These are phyloP conservation scores for Trichophyton verrucosum DNA, from an alignment of 2,329 filamentous ascomycete species.

Conservation along the genomic window DNA sequence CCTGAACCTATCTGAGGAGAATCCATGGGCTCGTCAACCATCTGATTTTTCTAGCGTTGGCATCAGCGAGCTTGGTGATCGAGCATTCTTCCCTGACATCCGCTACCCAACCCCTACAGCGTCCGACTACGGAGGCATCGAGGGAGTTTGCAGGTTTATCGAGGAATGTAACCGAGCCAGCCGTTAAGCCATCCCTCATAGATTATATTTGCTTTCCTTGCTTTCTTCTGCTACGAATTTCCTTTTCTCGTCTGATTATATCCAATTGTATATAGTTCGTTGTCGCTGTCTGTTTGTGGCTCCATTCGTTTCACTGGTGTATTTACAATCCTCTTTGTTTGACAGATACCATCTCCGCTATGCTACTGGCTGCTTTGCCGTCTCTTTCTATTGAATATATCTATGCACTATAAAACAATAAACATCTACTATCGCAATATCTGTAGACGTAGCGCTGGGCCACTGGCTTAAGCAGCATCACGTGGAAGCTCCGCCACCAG, in stretches of 20 bases:
- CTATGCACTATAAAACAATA: too few relatives aligned
- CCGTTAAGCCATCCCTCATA: slow-evolving; percentile 15
- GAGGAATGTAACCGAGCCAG: slow-evolving; percentile 47
- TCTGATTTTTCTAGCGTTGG: slow-evolving; percentile 48
- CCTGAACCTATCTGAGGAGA: slow-evolving; percentile 34
- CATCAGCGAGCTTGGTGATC: slow-evolving; percentile 39
- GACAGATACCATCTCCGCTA: neutral
- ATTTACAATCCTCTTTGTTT: slow-evolving; percentile 3
- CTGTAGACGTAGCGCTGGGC: too few relatives aligned
- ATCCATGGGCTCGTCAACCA: slow-evolving; percentile 41
- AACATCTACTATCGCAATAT: too few relatives aligned
- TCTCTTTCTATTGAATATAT: too few relatives aligned
- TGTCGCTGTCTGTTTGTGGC: neutral
- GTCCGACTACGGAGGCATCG: slow-evolving; percentile 49
- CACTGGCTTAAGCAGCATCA: neutral
- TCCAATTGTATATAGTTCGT: slow-evolving; percentile 3
- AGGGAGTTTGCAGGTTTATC: slow-evolving; percentile 55
- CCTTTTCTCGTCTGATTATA: slow-evolving; percentile 5
- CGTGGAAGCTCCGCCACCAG: neutral
- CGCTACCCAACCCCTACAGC: slow-evolving; percentile 20
- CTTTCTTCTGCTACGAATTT: slow-evolving; percentile 4
- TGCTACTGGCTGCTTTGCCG: neutral
- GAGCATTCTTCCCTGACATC: slow-evolving; percentile 29
- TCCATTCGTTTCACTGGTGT: slow-evolving; percentile 4
- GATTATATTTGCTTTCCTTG: neutral